Evolutionary conservation across 257 asterid genomes (phyloP).

Genomic region (Anisodus acutangulus): DNA sequence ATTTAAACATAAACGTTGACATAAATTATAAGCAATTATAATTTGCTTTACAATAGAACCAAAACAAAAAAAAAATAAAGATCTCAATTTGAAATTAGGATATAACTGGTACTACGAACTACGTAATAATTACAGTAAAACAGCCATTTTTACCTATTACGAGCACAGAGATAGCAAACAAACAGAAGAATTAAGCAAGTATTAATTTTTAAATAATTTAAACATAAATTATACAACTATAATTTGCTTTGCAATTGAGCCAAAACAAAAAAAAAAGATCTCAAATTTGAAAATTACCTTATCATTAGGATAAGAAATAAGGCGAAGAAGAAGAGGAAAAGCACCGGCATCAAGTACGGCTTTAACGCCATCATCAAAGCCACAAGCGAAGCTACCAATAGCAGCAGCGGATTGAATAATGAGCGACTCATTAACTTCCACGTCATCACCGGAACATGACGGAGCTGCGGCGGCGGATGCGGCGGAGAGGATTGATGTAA

Average conservation of each 20-base stretch:
- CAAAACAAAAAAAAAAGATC: not conserved
- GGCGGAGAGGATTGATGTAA: slow-evolving; percentile 63
- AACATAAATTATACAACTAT: not conserved
- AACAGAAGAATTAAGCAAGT: not conserved
- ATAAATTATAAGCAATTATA: not conserved
- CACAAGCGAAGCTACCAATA: slow-evolving; percentile 93
- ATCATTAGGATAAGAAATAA: slow-evolving; percentile 65
- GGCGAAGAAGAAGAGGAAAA: slow-evolving; percentile 57
- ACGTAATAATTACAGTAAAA: no score
- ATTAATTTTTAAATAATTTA: not conserved
- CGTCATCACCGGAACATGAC: slow-evolving; percentile 31
- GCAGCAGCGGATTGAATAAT: slow-evolving; percentile 79
- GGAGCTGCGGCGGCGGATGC: slow-evolving; percentile 40
- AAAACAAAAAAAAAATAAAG: not conserved
- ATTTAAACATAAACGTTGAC: not conserved
- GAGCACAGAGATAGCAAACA: no score
- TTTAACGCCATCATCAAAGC: slow-evolving; percentile 76
- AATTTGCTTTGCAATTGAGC: not conserved
- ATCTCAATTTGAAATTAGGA: not conserved
- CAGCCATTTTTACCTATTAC: no score
- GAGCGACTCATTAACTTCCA: slow-evolving; percentile 49
- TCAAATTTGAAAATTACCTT: slow-evolving; percentile 51
- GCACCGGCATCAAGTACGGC: slow-evolving; percentile 94
- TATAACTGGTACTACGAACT: no score
- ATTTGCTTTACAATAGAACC: not conserved